Evolutionary conservation across 148 eudicot species (phyloP).

Genomic region (Cornus suecica): DNA sequence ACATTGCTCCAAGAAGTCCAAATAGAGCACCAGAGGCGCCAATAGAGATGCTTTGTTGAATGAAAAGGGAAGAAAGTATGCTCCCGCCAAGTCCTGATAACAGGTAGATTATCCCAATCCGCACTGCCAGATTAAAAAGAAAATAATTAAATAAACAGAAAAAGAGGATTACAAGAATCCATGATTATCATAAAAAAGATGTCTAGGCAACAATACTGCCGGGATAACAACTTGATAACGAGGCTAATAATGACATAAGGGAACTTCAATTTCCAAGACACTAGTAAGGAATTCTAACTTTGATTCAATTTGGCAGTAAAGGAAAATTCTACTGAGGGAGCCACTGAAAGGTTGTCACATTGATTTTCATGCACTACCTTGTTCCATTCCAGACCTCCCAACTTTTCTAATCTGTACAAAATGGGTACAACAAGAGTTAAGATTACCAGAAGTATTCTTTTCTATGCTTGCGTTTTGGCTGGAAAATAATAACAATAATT

Average conservation of each 20-base stretch:
- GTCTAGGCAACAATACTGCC: background rate
- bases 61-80: constrained; percentile 67
- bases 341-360: background rate
- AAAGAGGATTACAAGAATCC: background rate
- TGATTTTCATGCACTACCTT: constrained; percentile 65
- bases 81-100: constrained; percentile 84
- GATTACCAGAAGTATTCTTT: background rate
- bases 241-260: background rate
- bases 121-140: constrained; percentile 43
- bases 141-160: background rate
- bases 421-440: background rate
- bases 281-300: too few relatives aligned
- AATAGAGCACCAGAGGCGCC: constrained; percentile 97
- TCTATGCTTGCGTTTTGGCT: background rate
- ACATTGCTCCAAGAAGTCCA: constrained; percentile 95
- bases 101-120: constrained; percentile 68
- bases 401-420: constrained; percentile 54
- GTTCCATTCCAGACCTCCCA: constrained; percentile 77
- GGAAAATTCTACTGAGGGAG: background rate
- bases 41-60: constrained; percentile 61
- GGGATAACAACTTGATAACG: background rate
- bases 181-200: background rate
- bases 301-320: background rate
- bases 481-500: background rate
- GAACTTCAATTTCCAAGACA: background rate